Conservation (phyloP, 2,329 filamentous ascomycete species). For the Colletotrichum horii region DNA sequence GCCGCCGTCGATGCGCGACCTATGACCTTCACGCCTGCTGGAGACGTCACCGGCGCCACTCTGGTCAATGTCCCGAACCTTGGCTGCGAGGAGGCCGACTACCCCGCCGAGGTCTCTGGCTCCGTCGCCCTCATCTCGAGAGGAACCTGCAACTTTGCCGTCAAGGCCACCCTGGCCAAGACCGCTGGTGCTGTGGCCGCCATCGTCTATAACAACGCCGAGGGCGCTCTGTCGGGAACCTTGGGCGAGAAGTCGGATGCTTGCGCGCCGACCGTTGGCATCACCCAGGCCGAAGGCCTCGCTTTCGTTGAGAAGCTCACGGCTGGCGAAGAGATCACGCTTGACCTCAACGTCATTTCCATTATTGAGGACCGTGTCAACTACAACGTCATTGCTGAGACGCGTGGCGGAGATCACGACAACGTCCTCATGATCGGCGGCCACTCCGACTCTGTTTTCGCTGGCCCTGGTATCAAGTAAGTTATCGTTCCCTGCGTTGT, state of each 20-base stretch:
- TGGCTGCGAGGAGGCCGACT: conserved; percentile 60
- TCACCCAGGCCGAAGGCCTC: conserved; percentile 52
- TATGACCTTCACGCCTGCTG: conserved; percentile 58
- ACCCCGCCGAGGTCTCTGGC: conserved; percentile 54
- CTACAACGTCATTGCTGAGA: conserved; percentile 58
- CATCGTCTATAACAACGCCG: conserved; percentile 68
- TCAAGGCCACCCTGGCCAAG: conserved; percentile 62
- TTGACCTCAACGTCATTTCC: conserved; percentile 47
- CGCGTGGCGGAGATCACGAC: conserved; percentile 50
- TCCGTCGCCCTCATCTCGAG: conserved; percentile 65
- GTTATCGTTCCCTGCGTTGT: conserved; percentile 11
- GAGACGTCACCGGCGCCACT: conserved; percentile 37
- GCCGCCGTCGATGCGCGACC: conserved; percentile 28
- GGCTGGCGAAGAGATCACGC: conserved; percentile 35
- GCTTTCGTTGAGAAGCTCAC: conserved; percentile 34
- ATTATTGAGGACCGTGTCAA: conserved; percentile 52
- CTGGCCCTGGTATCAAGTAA: conserved; percentile 62
- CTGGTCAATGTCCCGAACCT: conserved; percentile 55
- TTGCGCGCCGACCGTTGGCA: conserved; percentile 58
- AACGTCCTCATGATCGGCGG: conserved; percentile 54
- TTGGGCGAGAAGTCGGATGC: conserved; percentile 51
- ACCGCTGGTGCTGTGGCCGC: conserved; percentile 61
- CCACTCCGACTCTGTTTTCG: conserved; percentile 53
- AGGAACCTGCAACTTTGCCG: conserved; percentile 62
- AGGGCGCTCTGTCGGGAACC: conserved; percentile 56